Conservation (phyloP, 1,284 basidiomycete genomes). For the Tilletia indica region DNA sequence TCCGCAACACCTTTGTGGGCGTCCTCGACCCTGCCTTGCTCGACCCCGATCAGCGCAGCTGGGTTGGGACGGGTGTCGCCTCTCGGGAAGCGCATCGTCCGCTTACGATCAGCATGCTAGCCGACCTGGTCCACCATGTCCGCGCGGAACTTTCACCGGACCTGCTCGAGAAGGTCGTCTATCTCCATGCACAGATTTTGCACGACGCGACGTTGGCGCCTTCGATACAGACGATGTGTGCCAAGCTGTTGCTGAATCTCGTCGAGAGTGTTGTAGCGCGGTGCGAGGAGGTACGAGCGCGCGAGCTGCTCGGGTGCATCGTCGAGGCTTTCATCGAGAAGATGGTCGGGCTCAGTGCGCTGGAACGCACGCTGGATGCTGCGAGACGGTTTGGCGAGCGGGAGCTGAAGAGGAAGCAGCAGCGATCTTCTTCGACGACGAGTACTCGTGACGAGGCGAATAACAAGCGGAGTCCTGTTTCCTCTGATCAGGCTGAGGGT, state of each 20-base stretch:
- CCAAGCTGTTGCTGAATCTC: constrained; percentile 87
- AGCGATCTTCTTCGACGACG: too few relatives aligned
- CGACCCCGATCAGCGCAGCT: constrained; percentile 72
- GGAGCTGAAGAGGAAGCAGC: too few relatives aligned
- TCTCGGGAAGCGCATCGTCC: constrained; percentile 78
- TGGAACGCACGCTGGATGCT: constrained; percentile 26
- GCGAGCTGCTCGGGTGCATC: constrained; percentile 68
- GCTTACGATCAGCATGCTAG: constrained; percentile 81
- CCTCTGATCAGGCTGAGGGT: too few relatives aligned
- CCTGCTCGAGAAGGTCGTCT: constrained; percentile 78
- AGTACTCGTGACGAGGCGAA: too few relatives aligned
- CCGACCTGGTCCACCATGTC: constrained; percentile 90
- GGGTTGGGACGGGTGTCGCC: constrained; percentile 76
- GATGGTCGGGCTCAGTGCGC: constrained; percentile 70
- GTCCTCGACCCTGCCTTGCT: constrained; percentile 81
- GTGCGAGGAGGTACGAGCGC: constrained; percentile 32
- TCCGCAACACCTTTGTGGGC: constrained; percentile 76
- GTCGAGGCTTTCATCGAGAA: constrained; percentile 84
- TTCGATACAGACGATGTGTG: constrained; percentile 84
- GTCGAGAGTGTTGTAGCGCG: constrained; percentile 71
- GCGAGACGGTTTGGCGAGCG: constrained; percentile 1
- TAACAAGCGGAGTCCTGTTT: neutral
- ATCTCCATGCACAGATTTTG: constrained; percentile 81
- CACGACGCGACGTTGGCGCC: constrained; percentile 83
- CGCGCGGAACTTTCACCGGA: constrained; percentile 75